Conservation (phyloP, 352 stramenopile genomes). For the Globisporangium parvum region DNA sequence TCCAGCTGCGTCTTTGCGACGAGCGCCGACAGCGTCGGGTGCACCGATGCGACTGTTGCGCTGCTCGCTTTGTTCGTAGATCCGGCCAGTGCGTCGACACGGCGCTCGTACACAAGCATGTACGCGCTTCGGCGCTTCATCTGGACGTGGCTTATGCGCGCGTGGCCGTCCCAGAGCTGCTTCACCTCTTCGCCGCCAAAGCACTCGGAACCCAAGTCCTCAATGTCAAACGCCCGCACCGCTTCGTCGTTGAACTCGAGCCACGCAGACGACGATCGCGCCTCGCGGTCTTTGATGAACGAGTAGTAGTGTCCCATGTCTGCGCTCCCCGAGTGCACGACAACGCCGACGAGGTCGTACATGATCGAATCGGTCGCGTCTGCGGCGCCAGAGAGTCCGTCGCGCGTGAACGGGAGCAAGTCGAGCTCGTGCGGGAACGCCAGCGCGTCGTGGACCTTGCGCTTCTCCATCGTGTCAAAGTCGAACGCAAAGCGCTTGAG, state of each 20-base stretch:
- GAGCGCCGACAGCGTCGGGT: constrained; percentile 11
- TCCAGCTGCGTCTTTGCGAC: constrained; percentile 17
- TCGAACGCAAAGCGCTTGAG: constrained; percentile 89
- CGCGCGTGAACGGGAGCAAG: constrained; percentile 88
- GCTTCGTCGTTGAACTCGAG: constrained; percentile 92
- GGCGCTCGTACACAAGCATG: constrained; percentile 71
- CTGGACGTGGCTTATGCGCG: constrained; percentile 26
- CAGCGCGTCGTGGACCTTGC: constrained; percentile 84
- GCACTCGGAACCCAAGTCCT: constrained; percentile 76
- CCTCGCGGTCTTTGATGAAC: constrained; percentile 80
- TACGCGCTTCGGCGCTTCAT: constrained; percentile 69
- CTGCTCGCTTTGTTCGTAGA: not conserved
- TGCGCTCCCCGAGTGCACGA: constrained; percentile 90
- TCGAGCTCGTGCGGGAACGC: constrained; percentile 85
- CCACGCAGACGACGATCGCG: constrained; percentile 36
- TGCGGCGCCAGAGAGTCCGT: constrained; percentile 24
- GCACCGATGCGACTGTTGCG: not conserved
- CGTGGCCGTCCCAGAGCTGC: constrained; percentile 45
- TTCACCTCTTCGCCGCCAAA: constrained; percentile 86
- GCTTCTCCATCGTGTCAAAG: constrained; percentile 84
- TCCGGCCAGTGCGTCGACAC: constrained; percentile 3
- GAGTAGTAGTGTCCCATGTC: constrained; percentile 95
- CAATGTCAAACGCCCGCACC: constrained; percentile 74
- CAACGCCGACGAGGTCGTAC: constrained; percentile 89
- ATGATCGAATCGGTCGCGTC: constrained; percentile 12